phyloP scores from a whole-genome alignment of 208 protist genomes.

The Strigomonas oncopelti region DNA sequence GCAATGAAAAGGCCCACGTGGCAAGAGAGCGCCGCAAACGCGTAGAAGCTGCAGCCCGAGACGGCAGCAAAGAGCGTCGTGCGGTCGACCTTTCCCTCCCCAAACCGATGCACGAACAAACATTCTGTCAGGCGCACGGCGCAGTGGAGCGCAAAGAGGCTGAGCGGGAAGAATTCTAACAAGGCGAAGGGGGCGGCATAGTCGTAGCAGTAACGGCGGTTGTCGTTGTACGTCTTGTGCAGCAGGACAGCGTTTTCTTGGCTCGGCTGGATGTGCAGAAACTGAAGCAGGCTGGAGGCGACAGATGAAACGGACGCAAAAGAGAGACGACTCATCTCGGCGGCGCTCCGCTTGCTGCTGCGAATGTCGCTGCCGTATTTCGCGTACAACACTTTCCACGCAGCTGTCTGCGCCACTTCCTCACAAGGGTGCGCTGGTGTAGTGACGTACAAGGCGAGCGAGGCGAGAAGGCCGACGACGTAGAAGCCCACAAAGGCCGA shows the following conservation, averaged over 20 bases:
- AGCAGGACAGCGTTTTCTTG: neutral
- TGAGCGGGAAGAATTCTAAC: constrained; percentile 19
- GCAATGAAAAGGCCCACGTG: neutral
- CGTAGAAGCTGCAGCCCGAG: constrained; percentile 74
- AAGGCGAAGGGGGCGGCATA: neutral
- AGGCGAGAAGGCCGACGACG: neutral
- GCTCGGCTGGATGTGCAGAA: neutral
- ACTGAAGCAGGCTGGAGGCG: neutral
- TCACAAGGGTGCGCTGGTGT: neutral
- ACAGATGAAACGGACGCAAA: neutral
- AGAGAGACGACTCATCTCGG: neutral
- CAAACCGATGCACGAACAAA: constrained; percentile 47
- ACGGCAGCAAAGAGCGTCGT: constrained; percentile 71
- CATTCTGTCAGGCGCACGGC: constrained; percentile 61
- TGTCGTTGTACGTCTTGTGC: neutral
- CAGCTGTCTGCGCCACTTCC: neutral
- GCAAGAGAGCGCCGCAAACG: constrained; percentile 47
- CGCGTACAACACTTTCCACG: neutral
- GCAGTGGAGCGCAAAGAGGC: constrained; percentile 68
- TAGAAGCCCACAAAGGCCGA: constrained; percentile 6
- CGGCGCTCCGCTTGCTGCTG: neutral
- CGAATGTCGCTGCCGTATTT: neutral
- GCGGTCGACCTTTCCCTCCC: constrained; percentile 26
- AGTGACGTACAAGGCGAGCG: neutral
- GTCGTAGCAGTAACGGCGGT: neutral